Conservation (phyloP, 805 yeast species). For the Kodamaea neixiangensis region DNA sequence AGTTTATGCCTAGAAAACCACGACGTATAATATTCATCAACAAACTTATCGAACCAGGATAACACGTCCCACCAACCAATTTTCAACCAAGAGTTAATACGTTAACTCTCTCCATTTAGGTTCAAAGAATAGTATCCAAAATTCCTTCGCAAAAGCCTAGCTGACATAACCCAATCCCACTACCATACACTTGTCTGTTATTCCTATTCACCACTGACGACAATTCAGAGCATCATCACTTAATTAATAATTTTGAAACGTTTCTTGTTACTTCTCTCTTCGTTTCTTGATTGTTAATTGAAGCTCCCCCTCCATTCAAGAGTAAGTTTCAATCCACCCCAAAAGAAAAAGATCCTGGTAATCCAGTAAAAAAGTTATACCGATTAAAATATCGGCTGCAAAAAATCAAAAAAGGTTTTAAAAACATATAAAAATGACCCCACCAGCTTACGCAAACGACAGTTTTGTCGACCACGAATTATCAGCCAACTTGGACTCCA, state of each 20-base stretch:
- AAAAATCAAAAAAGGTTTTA: conserved; percentile 1
- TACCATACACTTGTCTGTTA: neutral
- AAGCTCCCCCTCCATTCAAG: conserved; percentile 21
- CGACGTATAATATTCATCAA: conserved; percentile 36
- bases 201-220: conserved; percentile 8
- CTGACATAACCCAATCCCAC: conserved; percentile 13
- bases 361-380: conserved; percentile 2
- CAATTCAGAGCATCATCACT: conserved; percentile 3
- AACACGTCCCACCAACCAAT: conserved; percentile 24
- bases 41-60: conserved; percentile 46
- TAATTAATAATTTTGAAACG: conserved; percentile 32
- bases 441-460: conserved; percentile 44
- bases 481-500: conserved; percentile 80
- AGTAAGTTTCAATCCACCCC: conserved; percentile 45
- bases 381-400: conserved; percentile 6
- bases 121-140: conserved; percentile 14
- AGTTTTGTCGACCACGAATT: conserved; percentile 75
- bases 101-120: neutral
- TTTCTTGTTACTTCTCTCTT: conserved; percentile 52
- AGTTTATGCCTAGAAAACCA: conserved; percentile 48
- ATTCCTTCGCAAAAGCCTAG: conserved; percentile 16
- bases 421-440: conserved; percentile 34
- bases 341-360: conserved; percentile 12
- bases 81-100: conserved; percentile 16
- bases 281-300: conserved; percentile 32